These are phyloP conservation scores for Camellia lanceoleosa DNA, from an alignment of 148 eudicot species.

Conservation along the genomic window DNA sequence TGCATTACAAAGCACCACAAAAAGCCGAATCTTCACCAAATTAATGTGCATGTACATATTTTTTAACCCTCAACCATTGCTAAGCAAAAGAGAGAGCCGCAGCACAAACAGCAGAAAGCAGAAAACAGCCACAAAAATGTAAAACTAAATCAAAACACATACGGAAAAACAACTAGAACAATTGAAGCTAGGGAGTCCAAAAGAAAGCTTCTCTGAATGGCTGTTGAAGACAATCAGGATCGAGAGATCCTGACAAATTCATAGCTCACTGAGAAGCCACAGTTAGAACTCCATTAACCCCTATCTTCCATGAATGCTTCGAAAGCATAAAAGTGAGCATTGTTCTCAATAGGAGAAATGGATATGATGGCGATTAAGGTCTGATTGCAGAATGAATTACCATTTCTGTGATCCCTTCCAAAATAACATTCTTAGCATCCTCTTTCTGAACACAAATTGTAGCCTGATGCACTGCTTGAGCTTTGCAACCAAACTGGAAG, in stretches of 20 bases:
- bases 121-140: background rate
- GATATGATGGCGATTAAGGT: background rate
- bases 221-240: background rate
- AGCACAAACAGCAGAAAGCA: background rate
- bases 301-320: background rate
- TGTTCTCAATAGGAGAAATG: background rate
- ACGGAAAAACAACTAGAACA: background rate
- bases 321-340: background rate
- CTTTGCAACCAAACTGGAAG: background rate
- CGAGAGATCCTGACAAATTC: background rate
- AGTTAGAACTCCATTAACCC: background rate
- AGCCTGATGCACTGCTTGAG: background rate
- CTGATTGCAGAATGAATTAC: background rate
- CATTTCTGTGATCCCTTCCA: background rate
- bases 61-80: background rate
- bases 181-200: background rate
- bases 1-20: conserved; percentile 10
- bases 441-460: background rate
- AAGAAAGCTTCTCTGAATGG: conserved; percentile 6
- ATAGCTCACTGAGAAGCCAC: background rate
- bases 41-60: background rate
- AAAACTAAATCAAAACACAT: background rate
- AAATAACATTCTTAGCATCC: background rate
- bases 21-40: background rate
- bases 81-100: background rate